phyloP scores from a whole-genome alignment of 169 alveolate species.

The Amoebophrya sp. region DNA sequence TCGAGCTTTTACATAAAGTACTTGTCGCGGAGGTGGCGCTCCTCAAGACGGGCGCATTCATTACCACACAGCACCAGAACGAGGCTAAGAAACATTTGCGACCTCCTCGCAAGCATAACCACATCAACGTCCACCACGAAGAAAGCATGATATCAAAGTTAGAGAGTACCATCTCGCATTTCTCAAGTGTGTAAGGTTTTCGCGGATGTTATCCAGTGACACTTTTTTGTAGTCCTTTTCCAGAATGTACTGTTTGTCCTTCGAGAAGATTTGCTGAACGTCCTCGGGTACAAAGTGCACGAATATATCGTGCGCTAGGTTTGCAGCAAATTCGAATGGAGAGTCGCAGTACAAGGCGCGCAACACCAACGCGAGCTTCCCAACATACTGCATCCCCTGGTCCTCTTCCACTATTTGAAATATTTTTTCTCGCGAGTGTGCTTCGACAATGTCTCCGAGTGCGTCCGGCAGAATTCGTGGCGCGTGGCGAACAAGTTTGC shows the following conservation, averaged over 20 bases:
- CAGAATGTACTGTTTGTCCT: background rate
- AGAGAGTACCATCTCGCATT: background rate
- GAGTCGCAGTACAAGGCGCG: background rate
- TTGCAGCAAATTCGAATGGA: background rate
- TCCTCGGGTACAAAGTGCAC: conserved; percentile 6
- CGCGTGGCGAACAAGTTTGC: background rate
- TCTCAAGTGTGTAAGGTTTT: background rate
- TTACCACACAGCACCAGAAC: no score
- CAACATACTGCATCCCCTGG: background rate
- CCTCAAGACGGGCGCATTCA: no score
- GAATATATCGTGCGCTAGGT: background rate
- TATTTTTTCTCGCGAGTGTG: no score
- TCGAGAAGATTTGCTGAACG: background rate
- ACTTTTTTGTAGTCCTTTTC: background rate
- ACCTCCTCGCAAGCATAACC: no score
- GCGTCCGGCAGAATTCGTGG: background rate
- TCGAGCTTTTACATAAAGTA: no score
- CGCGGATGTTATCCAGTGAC: background rate
- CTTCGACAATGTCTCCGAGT: background rate
- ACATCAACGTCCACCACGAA: no score
- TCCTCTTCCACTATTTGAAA: background rate
- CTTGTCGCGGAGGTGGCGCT: no score
- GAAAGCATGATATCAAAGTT: no score
- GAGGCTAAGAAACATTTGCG: no score
- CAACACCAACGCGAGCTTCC: background rate